Percentiles rank a stretch among this genome's conserved stretches.
Evolutionary conservation across 2,329 filamentous ascomycete genomes (phyloP).

Genomic region (Huntiella omanensis): DNA sequence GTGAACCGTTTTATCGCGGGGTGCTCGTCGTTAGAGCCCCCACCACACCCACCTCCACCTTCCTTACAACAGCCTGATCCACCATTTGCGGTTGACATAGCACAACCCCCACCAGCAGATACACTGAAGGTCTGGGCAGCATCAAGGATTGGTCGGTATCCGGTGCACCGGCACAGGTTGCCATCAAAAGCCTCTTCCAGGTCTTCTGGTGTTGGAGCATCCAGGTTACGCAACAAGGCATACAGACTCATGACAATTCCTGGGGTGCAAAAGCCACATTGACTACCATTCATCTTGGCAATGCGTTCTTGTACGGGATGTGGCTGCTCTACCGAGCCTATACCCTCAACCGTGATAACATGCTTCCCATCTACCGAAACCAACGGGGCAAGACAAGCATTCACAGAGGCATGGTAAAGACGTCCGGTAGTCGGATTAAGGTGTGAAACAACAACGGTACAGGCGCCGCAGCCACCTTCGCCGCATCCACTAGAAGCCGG

Average conservation of each 20-base stretch:
- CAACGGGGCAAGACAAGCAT: slow-evolving; percentile 83
- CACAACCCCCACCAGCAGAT: slow-evolving; percentile 24
- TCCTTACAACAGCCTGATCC: slow-evolving; percentile 56
- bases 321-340: slow-evolving; percentile 69
- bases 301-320: slow-evolving; percentile 85
- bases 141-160: slow-evolving; percentile 84
- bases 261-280: slow-evolving; percentile 88
- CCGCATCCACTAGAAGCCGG: slow-evolving; percentile 49
- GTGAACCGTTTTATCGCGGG: slow-evolving; percentile 49
- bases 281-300: slow-evolving; percentile 77
- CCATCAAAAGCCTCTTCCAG: slow-evolving; percentile 95
- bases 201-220: slow-evolving; percentile 57
- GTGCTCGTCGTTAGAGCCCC: slow-evolving; percentile 29
- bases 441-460: slow-evolving; percentile 87
- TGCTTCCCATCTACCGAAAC: slow-evolving; percentile 93
- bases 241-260: slow-evolving; percentile 98
- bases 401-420: slow-evolving; percentile 92
- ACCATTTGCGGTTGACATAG: slow-evolving; percentile 25
- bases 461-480: slow-evolving; percentile 91
- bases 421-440: slow-evolving; percentile 80
- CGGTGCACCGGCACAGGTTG: slow-evolving; percentile 87
- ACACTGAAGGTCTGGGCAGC: slow-evolving; percentile 76
- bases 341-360: slow-evolving; percentile 93
- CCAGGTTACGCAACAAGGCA: slow-evolving; percentile 72
- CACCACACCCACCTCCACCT: slow-evolving; percentile 42